Conservation (phyloP, 345 rosid species). For the Capsella bursapastoris region DNA sequence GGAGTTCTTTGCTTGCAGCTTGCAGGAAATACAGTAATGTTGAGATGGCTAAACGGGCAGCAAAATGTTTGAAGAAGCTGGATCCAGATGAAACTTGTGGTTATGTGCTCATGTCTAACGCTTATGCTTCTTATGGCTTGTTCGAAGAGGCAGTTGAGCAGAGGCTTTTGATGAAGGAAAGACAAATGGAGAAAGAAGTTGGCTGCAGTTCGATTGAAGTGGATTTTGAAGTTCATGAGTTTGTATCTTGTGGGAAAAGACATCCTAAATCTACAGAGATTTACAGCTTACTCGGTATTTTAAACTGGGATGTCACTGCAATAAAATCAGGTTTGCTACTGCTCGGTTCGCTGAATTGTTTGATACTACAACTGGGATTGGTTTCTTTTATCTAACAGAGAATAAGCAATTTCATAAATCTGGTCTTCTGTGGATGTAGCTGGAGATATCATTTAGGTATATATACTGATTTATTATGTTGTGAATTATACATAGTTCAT, state of each 20-base stretch:
- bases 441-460: constrained; percentile 13
- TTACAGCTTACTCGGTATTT: constrained; percentile 50
- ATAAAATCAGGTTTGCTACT: constrained; percentile 22
- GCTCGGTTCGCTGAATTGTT: constrained; percentile 16
- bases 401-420: background rate
- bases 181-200: constrained; percentile 60
- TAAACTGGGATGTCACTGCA: constrained; percentile 35
- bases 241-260: constrained; percentile 69
- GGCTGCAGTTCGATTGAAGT: constrained; percentile 85
- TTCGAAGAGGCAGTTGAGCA: constrained; percentile 62
- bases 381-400: constrained; percentile 11
- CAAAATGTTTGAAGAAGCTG: constrained; percentile 50
- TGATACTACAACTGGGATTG: constrained; percentile 18
- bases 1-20: constrained; percentile 72
- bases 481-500: constrained; percentile 9
- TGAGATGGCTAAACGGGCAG: constrained; percentile 64
- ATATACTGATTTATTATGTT: constrained; percentile 5
- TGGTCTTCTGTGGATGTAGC: background rate
- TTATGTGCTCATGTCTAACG: constrained; percentile 74
- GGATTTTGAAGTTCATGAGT: constrained; percentile 75
- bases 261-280: constrained; percentile 64
- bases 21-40: constrained; percentile 58
- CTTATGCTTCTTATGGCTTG: constrained; percentile 56
- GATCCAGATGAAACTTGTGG: constrained; percentile 64
- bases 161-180: constrained; percentile 64